These are phyloP conservation scores for Grosmannia clavigera DNA, from an alignment of 2,329 filamentous ascomycete genomes.

Conservation along the genomic window DNA sequence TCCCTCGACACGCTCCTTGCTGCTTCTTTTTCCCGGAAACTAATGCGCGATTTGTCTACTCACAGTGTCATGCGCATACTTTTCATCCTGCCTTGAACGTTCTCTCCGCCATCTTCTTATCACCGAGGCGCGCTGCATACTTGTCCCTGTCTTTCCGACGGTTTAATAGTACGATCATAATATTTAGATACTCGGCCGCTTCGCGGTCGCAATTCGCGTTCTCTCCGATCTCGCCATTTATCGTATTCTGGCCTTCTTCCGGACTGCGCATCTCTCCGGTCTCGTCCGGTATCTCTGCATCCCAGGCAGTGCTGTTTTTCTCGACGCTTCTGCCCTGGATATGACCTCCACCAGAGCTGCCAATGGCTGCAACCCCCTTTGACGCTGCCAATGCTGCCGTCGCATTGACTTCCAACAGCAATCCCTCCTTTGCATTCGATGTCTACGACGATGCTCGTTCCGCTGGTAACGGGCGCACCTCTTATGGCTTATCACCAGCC, in stretches of 20 bases:
- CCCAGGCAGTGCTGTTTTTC: background rate
- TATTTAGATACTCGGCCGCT: background rate
- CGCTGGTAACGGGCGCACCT: background rate
- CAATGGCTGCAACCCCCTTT: conserved; percentile 42
- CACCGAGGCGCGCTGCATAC: background rate
- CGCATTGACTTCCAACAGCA: conserved; percentile 14
- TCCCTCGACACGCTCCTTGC: background rate
- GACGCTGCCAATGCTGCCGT: conserved; percentile 27
- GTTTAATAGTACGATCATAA: background rate
- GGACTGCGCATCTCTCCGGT: background rate
- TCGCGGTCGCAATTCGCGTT: background rate
- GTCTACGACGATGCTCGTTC: conserved; percentile 36
- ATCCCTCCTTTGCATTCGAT: conserved; percentile 34
- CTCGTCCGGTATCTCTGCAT: background rate
- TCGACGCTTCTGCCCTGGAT: conserved; percentile 1
- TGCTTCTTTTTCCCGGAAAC: background rate
- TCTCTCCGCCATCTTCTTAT: background rate
- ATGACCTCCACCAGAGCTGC: conserved; percentile 16
- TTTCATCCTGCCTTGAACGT: background rate
- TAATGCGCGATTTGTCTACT: background rate
- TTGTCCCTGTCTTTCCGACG: background rate
- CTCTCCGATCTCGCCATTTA: background rate
- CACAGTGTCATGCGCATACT: background rate
- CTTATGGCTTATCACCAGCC: conserved; percentile 13
- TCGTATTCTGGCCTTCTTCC: background rate